Evolutionary conservation across 2,329 filamentous ascomycete genomes (phyloP).

Genomic region (Trichoderma sp.): DNA sequence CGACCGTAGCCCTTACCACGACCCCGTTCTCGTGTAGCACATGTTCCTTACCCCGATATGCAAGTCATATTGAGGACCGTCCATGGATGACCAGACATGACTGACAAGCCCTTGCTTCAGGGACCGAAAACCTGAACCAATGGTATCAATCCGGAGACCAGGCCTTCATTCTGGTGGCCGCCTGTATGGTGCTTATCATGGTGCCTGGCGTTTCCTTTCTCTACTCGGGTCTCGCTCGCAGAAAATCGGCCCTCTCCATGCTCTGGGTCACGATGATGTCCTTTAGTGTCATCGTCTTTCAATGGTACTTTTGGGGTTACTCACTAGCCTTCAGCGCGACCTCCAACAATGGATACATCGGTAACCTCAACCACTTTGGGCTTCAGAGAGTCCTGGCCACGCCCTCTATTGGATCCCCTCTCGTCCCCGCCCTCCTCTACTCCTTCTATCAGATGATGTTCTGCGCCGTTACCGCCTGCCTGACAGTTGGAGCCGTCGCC

Average conservation of each 20-base stretch:
- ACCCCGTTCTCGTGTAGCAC: constrained; percentile 18
- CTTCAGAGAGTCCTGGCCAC: constrained; percentile 80
- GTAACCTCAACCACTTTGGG: constrained; percentile 86
- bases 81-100: not conserved
- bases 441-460: constrained; percentile 99
- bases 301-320: constrained; percentile 99
- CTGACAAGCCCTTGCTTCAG: constrained; percentile 49
- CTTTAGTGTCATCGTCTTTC: constrained; percentile 87
- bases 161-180: constrained; percentile 86
- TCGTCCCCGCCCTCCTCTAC: constrained; percentile 88
- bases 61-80: constrained; percentile 10
- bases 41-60: constrained; percentile 3
- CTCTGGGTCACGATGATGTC: constrained; percentile 98
- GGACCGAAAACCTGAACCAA: constrained; percentile 87
- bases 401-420: constrained; percentile 85
- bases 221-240: constrained; percentile 94
- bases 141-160: constrained; percentile 92
- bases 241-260: constrained; percentile 95
- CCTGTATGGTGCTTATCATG: constrained; percentile 96
- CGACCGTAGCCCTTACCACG: not conserved
- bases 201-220: constrained; percentile 95
- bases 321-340: constrained; percentile 86
- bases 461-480: constrained; percentile 87
- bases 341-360: constrained; percentile 87
- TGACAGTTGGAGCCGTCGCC: constrained; percentile 88